Conservation (phyloP, 208 protist species). For the Leishmania braziliensis region DNA sequence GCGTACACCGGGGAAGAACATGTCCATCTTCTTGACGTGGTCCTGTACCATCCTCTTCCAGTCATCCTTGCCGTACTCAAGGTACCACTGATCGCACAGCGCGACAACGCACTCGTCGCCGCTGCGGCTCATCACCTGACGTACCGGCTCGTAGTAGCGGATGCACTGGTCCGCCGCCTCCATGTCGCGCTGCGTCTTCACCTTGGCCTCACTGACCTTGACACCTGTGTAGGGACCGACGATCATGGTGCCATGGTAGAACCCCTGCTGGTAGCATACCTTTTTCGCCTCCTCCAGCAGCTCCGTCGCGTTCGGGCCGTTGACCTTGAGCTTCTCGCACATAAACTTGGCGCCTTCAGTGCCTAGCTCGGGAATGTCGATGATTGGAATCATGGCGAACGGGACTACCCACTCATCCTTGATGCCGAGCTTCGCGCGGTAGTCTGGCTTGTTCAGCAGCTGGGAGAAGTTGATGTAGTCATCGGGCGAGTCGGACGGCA, state of each 20-base stretch:
- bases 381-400: conserved; percentile 96
- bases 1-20: conserved; percentile 92
- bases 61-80: conserved; percentile 98
- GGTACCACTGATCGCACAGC: conserved; percentile 99
- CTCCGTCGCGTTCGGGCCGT: conserved; percentile 95
- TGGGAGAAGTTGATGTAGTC: conserved; percentile 98
- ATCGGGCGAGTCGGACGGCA: conserved; percentile 98
- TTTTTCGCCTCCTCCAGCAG: conserved; percentile 98
- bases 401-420: conserved; percentile 96
- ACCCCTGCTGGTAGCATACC: conserved; percentile 96
- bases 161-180: conserved; percentile 83
- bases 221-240: conserved; percentile 69
- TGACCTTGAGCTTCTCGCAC: conserved; percentile 97
- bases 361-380: conserved; percentile 95
- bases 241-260: conserved; percentile 97
- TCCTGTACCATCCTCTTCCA: conserved; percentile 92
- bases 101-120: conserved; percentile 99
- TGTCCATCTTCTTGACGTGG: conserved; percentile 92
- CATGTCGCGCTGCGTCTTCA: conserved; percentile 77
- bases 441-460: conserved; percentile 94
- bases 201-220: conserved; percentile 96
- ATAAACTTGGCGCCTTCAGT: conserved; percentile 78
- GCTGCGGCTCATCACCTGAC: conserved; percentile 97
- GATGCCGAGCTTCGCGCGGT: conserved; percentile 93
- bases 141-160: conserved; percentile 97